Evolutionary conservation across 2,329 filamentous ascomycete species (phyloP).

Genomic region (Stagonosporopsis chrysanthemi): DNA sequence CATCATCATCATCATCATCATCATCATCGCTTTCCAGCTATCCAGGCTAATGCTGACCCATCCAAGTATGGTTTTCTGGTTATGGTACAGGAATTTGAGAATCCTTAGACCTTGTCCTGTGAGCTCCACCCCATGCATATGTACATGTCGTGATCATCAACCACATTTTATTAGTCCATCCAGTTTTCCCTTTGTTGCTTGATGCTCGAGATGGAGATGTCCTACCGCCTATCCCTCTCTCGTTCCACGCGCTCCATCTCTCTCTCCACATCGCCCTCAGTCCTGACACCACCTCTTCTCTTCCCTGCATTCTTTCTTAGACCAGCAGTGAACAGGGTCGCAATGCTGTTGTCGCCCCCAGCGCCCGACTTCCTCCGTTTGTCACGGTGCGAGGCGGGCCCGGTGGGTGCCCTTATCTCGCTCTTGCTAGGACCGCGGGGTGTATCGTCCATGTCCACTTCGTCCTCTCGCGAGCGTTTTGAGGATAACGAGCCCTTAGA

Average conservation of each 20-base stretch:
- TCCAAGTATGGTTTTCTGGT: conserved; percentile 13
- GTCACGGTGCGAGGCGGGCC: conserved; percentile 41
- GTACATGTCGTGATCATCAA: neutral
- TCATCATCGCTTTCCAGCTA: neutral
- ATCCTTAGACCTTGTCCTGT: neutral
- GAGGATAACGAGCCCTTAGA: conserved; percentile 29
- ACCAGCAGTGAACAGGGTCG: conserved; percentile 40
- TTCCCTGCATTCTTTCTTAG: conserved; percentile 42
- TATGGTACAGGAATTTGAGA: conserved; percentile 19
- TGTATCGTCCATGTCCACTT: conserved; percentile 19
- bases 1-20: neutral
- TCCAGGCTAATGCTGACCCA: neutral
- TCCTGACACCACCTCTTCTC: conserved; percentile 44
- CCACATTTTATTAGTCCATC: neutral
- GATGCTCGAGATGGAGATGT: neutral
- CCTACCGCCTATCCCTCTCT: conserved; percentile 37
- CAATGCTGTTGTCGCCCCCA: conserved; percentile 37
- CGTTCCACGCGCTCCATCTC: conserved; percentile 44
- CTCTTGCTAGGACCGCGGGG: conserved; percentile 15
- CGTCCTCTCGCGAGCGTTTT: conserved; percentile 42
- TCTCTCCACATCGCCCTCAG: conserved; percentile 42
- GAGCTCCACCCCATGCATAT: neutral
- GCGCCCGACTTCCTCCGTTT: conserved; percentile 41
- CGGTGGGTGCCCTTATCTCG: conserved; percentile 34
- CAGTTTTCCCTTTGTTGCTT: neutral